Evolutionary conservation across 345 rosid species (phyloP), one percentile per base, ranked within the genome.

Genomic region (Geranium brycei): DNA sequence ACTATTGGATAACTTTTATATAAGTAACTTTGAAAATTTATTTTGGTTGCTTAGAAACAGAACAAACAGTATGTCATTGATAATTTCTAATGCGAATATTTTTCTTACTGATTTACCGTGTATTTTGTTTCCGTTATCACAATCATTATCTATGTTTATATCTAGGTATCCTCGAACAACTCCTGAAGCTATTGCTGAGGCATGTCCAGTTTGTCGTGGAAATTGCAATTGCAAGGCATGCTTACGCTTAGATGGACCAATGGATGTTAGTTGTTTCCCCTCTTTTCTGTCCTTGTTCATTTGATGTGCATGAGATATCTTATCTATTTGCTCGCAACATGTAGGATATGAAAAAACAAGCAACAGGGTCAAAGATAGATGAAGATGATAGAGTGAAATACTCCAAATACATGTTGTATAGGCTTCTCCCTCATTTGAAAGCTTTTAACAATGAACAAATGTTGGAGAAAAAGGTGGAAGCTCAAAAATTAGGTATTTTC

Each of bases 191-290:
- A 51, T 86, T 72, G 81, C 79, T 31, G 59, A 69, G 13, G 69
- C 64, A 62, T 83, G 88, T 60, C 88, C 90, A 0, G 67, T 79
- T 67, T 81, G 92, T 68, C 73, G 64, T 18, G 64, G 68, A 40
- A 84, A 69, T 64, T 84, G 92, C 81, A 83, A 81, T 64, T 86
- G 96, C 71, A 81, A 79, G 75, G 65, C 84, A 8, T 88, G 96
- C 76, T 72, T 88, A 76, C 87, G 86, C 23, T 18, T 56, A 10
- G 63, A 72, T 19, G 77, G 76, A 66, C 64, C 67, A 6, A 60
- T 64, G 15, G 23, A 77, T 4, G 93, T 85, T 53, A 40, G 76
- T 68, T 67, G 28, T 23, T 53, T 56, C 53, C 18, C 8, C 17
- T 38, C 55, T 17, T 18, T 13, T 31, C 6, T 23, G 53, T 58